phyloP scores from a whole-genome alignment of 768 basidiomycete species.

The Lactarius hengduanensis region DNA sequence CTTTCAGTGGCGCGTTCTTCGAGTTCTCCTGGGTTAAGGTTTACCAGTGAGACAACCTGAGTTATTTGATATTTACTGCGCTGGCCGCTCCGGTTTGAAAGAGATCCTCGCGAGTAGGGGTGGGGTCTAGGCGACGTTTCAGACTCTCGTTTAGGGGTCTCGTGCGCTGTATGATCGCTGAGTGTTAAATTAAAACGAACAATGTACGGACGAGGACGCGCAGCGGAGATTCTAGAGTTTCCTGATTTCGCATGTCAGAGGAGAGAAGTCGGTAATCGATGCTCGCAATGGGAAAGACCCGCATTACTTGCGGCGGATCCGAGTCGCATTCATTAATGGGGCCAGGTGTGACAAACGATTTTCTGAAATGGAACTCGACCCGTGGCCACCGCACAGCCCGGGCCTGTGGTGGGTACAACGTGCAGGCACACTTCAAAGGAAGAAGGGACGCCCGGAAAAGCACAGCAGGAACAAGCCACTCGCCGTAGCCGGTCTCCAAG shows the following conservation, averaged over 20 bases:
- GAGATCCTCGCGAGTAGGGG: neutral
- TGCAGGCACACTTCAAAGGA: neutral
- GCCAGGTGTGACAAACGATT: neutral
- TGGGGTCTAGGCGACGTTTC: neutral
- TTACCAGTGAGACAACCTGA: conserved; percentile 7
- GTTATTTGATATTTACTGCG: conserved; percentile 3
- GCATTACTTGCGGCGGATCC: neutral
- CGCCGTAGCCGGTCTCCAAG: neutral
- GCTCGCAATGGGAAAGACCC: conserved; percentile 5
- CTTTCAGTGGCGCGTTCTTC: conserved; percentile 22
- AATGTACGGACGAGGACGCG: neutral
- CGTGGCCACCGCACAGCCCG: conserved; percentile 10
- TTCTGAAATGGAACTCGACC: conserved; percentile 1
- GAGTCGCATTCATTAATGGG: conserved; percentile 9
- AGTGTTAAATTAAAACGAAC: neutral
- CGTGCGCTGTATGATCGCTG: conserved; percentile 10
- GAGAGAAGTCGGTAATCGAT: neutral
- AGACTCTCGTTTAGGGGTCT: neutral
- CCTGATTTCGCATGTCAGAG: conserved; percentile 7
- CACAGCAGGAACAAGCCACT: neutral
- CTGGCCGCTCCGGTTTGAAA: neutral
- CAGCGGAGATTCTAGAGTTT: neutral
- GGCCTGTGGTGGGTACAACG: neutral
- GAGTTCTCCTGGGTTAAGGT: conserved; percentile 26
- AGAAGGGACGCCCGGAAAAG: neutral